Base-by-base conservation (phyloP, 2,329 filamentous ascomycete genomes). In the Phialophora macrospora region DNA sequence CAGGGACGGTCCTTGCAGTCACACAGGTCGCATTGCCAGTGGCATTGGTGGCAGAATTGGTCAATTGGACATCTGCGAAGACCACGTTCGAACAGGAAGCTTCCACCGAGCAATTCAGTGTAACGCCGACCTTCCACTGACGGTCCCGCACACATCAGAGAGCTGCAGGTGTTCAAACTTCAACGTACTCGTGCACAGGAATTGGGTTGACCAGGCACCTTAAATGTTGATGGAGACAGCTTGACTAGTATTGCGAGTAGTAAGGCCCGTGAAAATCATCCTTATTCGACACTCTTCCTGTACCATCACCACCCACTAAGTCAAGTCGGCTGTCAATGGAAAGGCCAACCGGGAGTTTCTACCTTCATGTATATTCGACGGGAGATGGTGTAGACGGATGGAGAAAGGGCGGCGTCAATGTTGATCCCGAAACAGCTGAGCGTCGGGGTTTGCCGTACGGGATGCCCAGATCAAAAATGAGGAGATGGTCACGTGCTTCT, bases 141-240 rank as follows among this genome's bases (percentile, higher is more conserved):
- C 60, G n/a, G 60, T 51, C 14, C 60, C 52, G 12, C 38, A 56
- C 2, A 62, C 60, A 24, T 56, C 60, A 9, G 52, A 34, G 52
- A 62, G 57, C 30, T 14, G 12, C n/a, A 62, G 41, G 3, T 57
- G 44, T 41, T 56, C 60, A 17, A 62, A 57, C 17, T 62, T 52
- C 6, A 62, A 52, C 24, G 60, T 62, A 24, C 52, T 62, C 14
- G 60, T 62, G n/a, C 52, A 30, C 60, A 62, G 26, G 38, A 62
- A 11, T 57, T 44, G 11, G 51, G 38, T 28, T 62, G 52, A 12
- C 51, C 52, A 26, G 60, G 34, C 2, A 57, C 52, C n/a, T 56
- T 62, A 52, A 49, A 62, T 3, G 24, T 24, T 24, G 24, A 24
- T 24, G 24, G 2, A 24, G 24, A 24, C 24, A 24, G 24, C 24